Base-by-base conservation (phyloP, 2,329 filamentous ascomycete genomes). In the Claviceps lovelessii region DNA sequence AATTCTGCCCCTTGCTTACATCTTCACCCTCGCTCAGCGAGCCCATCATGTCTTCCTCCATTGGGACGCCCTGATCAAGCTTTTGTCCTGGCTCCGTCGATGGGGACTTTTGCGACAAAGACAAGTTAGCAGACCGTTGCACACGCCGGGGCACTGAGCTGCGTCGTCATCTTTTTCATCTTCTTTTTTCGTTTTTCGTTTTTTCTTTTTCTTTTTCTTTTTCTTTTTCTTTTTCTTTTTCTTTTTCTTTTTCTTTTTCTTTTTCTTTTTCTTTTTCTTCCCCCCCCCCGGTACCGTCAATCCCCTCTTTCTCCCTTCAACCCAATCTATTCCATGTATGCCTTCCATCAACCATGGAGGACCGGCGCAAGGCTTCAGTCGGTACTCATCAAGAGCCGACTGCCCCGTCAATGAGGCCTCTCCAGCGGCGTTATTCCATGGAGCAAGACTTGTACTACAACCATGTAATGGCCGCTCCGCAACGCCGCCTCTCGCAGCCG, bases 361-460 rank as follows among this genome's bases (percentile, higher is more conserved):
- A 39, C 37, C 59, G 62, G 60, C 61, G 59, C 56, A 60, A 61
- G 57, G 60, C 58, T 53, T 58, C 60, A 59, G 61, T 58, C 59
- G 62, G 62, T 60, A 63, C 67, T 58, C 61, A 70, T 68, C 67
- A 63, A 67, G 64, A 61, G 60, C 59, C 62, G 58, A 61, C 59
- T 56, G 55, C 57, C 58, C 51, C 49, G 37, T 50, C 64, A 61
- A 54, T 67, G 63, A 64, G 69, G 68, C 69, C 66, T 58, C 64
- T 67, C 56, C 68, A 72, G 64, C 71, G 70, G 66, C 71, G 72
- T 61, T 71, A 76, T 61, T 79, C 76, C 51, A 76, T 78, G 69
- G 76, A 79, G 64, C 75, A 79, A 68, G 76, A 79, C 61, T 67
- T 75, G 61, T 72, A 74, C 61, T 79, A 79, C 61, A 74, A 76